Evolutionary conservation across 75 land plant species (phyloP), one percentile per base, ranked within the genome.

Genomic region (Sequoia sempervirens): DNA sequence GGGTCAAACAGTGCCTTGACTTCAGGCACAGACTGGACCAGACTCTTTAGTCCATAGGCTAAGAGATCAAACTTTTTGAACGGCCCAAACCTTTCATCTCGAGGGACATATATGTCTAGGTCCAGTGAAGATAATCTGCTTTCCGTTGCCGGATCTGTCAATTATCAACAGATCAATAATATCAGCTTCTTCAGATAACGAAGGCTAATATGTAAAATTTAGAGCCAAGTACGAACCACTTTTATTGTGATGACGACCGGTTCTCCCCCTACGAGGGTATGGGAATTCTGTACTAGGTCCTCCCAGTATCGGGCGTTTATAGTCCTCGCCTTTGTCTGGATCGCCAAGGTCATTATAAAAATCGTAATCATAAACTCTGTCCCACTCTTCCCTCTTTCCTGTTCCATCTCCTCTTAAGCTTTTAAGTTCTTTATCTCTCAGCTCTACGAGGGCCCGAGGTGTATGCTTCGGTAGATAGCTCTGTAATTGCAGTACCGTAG

Each of bases 301-400:
- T 18, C 93, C 93, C 26, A 92, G 83, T 37, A 86, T 70, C 0
- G 86, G 94, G 1, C 94, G 73, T 28, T 14, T 56, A 36, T 86
- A 46, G 40, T 79, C 80, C 2, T 15, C 70, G 7, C 87, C 79
- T 34, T 82, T 40, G 68, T 92, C 93, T 2, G 91, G 89, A 15
- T 86, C 47, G 0, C 89, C 93, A 9, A 92, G 85, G 58, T 92
- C 94, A 38, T 92, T 92, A 83, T 92, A 92, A 36, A 56, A 34
- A 26, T 75, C 94, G 47, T 92, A 92, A 85, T 87, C 92, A 81
- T 92, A 92, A 58, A 90, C 82, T 32, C 93, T 85, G 14, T 90
- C 92, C 17, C 83, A 43, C 15, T 80, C 56, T 84, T 92, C 81
- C 52, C 86, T 88, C 88, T 89, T 79, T 4, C 93, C 92, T 13